phyloP scores from a whole-genome alignment of 2,329 filamentous ascomycete species.

The Fusarium caatingaense region DNA sequence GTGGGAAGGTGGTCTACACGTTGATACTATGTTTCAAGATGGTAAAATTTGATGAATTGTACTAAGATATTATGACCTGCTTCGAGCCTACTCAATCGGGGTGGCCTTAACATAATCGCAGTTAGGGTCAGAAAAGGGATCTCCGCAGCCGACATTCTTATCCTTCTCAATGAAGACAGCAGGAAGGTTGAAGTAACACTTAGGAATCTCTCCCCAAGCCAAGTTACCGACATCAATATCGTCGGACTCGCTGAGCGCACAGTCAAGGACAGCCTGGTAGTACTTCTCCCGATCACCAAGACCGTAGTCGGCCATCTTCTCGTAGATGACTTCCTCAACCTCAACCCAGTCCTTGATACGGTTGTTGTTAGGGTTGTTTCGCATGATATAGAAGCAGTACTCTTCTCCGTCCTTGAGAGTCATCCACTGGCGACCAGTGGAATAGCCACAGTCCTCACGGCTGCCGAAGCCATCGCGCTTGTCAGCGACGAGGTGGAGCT shows the following conservation, averaged over 20 bases:
- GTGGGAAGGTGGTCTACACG: neutral
- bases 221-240: constrained; percentile 19
- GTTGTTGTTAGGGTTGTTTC: constrained; percentile 2
- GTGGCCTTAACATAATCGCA: neutral
- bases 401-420: constrained; percentile 19
- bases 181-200: constrained; percentile 25
- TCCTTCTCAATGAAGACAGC: constrained; percentile 1
- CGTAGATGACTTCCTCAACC: constrained; percentile 16
- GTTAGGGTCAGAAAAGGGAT: neutral
- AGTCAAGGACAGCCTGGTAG: constrained; percentile 10
- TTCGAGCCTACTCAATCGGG: neutral
- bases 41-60: neutral
- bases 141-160: neutral
- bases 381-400: constrained; percentile 37
- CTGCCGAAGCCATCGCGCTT: constrained; percentile 2
- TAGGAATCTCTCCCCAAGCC: constrained; percentile 10
- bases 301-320: constrained; percentile 30
- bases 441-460: constrained; percentile 19
- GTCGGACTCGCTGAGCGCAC: neutral
- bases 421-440: constrained; percentile 29
- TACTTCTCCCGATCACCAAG: constrained; percentile 25
- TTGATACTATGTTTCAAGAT: neutral
- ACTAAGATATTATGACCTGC: neutral
- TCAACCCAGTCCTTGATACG: constrained; percentile 12
- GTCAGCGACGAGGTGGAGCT: constrained; percentile 24